Conservation (phyloP, 2,329 filamentous ascomycete genomes). For the Colletotrichum higginsianum region DNA sequence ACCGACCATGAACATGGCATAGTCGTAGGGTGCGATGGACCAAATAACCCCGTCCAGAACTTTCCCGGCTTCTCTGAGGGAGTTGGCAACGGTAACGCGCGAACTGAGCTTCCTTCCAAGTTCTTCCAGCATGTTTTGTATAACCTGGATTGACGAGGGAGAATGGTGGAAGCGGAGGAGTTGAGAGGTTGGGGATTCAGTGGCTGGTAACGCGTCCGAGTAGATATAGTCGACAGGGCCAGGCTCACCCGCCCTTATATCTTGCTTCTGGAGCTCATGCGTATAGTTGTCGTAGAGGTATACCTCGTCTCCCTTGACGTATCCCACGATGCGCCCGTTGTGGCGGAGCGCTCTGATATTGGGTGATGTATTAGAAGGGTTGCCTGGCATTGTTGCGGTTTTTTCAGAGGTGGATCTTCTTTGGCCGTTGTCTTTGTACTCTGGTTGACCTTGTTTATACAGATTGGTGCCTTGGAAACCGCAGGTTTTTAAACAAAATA, state of each 20-base stretch:
- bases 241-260: too few species aligned
- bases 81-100: not conserved
- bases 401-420: not conserved
- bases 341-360: not conserved
- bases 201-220: not conserved
- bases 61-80: not conserved
- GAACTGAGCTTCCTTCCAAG: slow-evolving; percentile 2
- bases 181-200: not conserved
- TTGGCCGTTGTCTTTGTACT: too few species aligned
- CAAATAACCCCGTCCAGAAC: not conserved
- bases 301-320: not conserved
- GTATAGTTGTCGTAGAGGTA: not conserved
- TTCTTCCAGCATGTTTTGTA: not conserved
- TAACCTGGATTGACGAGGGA: not conserved
- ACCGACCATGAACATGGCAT: not conserved
- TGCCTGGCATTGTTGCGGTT: not conserved
- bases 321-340: not conserved
- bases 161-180: not conserved
- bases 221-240: slow-evolving; percentile 3
- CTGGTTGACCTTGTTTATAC: not conserved
- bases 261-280: not conserved
- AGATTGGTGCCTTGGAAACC: not conserved
- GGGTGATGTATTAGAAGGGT: not conserved
- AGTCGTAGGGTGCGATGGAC: slow-evolving; percentile 1
- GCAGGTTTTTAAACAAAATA: not conserved